These are phyloP conservation scores for Microbotryum saponariae DNA, from an alignment of 1,284 basidiomycete genomes.

Conservation along the genomic window DNA sequence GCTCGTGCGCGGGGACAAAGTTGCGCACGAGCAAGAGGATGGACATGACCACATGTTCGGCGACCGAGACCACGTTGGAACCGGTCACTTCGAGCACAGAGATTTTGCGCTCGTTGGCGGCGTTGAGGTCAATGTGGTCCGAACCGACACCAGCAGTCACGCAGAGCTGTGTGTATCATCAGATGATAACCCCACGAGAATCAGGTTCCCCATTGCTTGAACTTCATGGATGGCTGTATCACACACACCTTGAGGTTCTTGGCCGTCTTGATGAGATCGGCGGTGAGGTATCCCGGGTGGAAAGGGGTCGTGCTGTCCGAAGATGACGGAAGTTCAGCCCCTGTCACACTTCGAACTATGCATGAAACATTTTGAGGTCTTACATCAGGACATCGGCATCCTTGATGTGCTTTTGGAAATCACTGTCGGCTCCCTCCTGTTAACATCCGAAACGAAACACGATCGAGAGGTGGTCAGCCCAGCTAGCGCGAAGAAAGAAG, in stretches of 20 bases:
- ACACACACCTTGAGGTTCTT: conserved; percentile 64
- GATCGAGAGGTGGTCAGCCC: too few relatives aligned
- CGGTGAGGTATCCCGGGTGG: conserved; percentile 66
- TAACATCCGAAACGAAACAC: neutral
- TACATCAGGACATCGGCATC: conserved; percentile 48
- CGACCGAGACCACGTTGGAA: conserved; percentile 50
- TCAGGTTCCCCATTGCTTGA: too few relatives aligned
- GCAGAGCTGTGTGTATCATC: conserved; percentile 48
- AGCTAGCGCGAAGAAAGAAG: neutral
- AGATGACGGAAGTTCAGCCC: conserved; percentile 44
- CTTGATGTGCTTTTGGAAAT: conserved; percentile 77
- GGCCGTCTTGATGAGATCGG: conserved; percentile 67
- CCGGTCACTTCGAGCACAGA: conserved; percentile 59
- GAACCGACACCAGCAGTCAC: conserved; percentile 92
- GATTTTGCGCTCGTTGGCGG: conserved; percentile 71
- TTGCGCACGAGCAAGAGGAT: conserved; percentile 81
- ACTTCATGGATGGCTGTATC: too few relatives aligned
- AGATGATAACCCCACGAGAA: neutral
- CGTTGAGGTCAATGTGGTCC: conserved; percentile 76
- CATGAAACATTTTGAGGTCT: conserved; percentile 32
- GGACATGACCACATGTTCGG: conserved; percentile 47
- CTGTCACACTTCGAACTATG: too few relatives aligned
- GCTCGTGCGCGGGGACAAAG: conserved; percentile 72
- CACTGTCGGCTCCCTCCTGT: conserved; percentile 67
- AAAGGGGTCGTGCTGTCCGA: conserved; percentile 82